phyloP scores from a whole-genome alignment of 2,329 filamentous ascomycete genomes.

The Paramyrothecium sp. region DNA sequence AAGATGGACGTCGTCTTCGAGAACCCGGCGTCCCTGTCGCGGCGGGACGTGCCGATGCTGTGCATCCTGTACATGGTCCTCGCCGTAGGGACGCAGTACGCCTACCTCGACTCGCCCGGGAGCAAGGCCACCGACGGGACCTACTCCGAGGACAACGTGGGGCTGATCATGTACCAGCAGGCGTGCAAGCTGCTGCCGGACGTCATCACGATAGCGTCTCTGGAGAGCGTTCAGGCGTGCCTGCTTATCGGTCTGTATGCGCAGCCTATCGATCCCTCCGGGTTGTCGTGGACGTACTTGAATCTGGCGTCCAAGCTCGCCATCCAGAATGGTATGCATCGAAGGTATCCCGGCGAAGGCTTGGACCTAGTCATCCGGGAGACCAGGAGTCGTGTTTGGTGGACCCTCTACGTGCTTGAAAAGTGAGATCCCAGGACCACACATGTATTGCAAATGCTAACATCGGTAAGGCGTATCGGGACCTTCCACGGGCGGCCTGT shows the following conservation, averaged over 20 bases:
- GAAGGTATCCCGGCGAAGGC: constrained; percentile 45
- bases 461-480: constrained; percentile 43
- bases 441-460: constrained; percentile 7
- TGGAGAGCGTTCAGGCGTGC: constrained; percentile 58
- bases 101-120: constrained; percentile 39
- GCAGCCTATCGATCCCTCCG: constrained; percentile 54
- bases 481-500: constrained; percentile 55
- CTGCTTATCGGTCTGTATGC: constrained; percentile 55
- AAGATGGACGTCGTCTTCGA: constrained; percentile 41
- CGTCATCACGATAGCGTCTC: constrained; percentile 53
- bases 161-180: constrained; percentile 55
- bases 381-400: constrained; percentile 55
- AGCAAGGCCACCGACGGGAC: constrained; percentile 17
- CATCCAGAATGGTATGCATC: constrained; percentile 60
- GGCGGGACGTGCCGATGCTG: constrained; percentile 38
- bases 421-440: constrained; percentile 36
- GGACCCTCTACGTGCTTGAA: constrained; percentile 56
- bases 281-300: constrained; percentile 55
- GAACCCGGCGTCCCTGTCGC: constrained; percentile 32
- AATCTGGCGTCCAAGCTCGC: constrained; percentile 55
- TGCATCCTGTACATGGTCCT: constrained; percentile 46
- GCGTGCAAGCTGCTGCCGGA: constrained; percentile 54
- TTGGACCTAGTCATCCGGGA: constrained; percentile 48
- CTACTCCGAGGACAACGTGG: constrained; percentile 50
- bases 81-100: constrained; percentile 50